These are phyloP conservation scores for Candida bentonensis DNA, from an alignment of 805 yeast genomes.

Conservation along the genomic window DNA sequence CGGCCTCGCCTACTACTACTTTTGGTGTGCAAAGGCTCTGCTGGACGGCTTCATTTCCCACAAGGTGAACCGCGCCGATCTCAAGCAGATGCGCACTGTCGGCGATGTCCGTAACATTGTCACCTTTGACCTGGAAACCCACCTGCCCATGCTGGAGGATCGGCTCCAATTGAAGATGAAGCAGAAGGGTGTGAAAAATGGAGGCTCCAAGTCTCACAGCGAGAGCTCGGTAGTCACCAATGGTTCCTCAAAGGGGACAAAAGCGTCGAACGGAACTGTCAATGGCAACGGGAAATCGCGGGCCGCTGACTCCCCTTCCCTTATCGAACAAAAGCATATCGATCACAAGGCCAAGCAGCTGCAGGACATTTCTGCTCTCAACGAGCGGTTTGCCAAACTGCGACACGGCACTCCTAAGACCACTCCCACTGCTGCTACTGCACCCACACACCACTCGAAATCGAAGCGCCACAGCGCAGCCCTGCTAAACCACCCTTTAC, in stretches of 20 bases:
- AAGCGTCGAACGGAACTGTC: neutral
- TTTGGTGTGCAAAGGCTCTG: neutral
- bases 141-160: slow-evolving; percentile 1
- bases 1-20: neutral
- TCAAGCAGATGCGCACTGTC: slow-evolving; percentile 1
- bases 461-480: neutral
- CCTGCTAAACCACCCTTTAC: neutral
- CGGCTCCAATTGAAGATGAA: neutral
- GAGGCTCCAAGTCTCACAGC: neutral
- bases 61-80: neutral
- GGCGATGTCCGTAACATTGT: neutral
- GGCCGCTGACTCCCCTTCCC: neutral
- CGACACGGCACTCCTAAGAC: neutral
- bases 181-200: neutral
- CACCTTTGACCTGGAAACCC: neutral
- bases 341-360: too few relatives aligned
- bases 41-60: neutral
- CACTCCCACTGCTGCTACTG: neutral
- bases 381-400: neutral
- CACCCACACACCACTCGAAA: neutral
- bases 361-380: neutral
- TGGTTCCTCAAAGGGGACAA: neutral
- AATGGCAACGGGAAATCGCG: neutral
- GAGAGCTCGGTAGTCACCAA: too few relatives aligned
- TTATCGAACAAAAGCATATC: too few relatives aligned